A percentile compares a stretch with the other conserved stretches of the same genome.
These are phyloP conservation scores for Curvularia verruculosa DNA, from an alignment of 2,329 filamentous ascomycete genomes.

Conservation along the genomic window DNA sequence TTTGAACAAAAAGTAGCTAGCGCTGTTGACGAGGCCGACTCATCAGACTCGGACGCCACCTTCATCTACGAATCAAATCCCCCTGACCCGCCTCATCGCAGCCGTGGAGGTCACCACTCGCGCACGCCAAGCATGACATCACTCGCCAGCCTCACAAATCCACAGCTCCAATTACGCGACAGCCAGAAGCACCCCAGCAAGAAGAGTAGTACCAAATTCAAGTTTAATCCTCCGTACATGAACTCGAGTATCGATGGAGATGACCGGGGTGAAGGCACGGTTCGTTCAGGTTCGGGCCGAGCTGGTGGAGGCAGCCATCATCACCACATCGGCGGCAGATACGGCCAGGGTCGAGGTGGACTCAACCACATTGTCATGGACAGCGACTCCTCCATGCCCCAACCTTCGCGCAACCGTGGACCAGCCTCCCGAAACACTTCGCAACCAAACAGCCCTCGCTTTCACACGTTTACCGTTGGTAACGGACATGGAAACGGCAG, in stretches of 20 bases:
- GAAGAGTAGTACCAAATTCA: constrained; percentile 99
- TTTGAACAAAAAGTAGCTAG: constrained; percentile 97
- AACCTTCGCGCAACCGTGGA: constrained; percentile 68
- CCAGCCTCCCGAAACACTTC: constrained; percentile 66
- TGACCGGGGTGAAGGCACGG: constrained; percentile 49
- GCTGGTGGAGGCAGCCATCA: constrained; percentile 71
- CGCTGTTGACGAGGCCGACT: constrained; percentile 93
- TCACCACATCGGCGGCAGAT: constrained; percentile 80
- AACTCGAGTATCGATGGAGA: constrained; percentile 61
- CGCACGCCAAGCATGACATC: constrained; percentile 94
- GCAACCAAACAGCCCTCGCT: constrained; percentile 70
- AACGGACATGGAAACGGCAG: constrained; percentile 43
- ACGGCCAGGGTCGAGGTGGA: constrained; percentile 73
- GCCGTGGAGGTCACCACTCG: constrained; percentile 76
- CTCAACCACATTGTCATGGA: constrained; percentile 70
- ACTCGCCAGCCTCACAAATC: constrained; percentile 70
- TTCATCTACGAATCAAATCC: constrained; percentile 99
- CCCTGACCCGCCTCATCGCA: constrained; percentile 66
- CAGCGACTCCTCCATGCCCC: constrained; percentile 67
- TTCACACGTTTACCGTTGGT: constrained; percentile 56
- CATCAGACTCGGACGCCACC: constrained; percentile 96
- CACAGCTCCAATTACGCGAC: constrained; percentile 62
- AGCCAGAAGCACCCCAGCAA: constrained; percentile 66
- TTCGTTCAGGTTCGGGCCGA: constrained; percentile 52
- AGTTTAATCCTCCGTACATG: constrained; percentile 80